Evolutionary conservation across 2,329 filamentous ascomycete genomes (phyloP), one percentile per base, ranked within the genome.

Genomic region (Talaromyces sp.): DNA sequence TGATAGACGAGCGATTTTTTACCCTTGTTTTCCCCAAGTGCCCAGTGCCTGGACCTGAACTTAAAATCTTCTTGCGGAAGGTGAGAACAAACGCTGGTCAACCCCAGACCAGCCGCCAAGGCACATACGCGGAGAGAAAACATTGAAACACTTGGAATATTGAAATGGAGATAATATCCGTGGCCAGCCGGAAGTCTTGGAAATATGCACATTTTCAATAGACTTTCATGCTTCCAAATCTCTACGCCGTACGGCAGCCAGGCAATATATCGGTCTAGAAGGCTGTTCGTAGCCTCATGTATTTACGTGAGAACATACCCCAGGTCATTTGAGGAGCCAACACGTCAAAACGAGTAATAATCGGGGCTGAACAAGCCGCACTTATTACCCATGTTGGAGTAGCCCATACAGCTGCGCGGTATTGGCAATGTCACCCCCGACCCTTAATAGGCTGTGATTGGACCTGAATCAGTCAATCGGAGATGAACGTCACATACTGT

Each of bases 371-470:
- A 37, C 33, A 25, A 37, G 28, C 5, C 31, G n/a, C 11, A 37
- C 33, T 16, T 28, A 3, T 28, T 28, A n/a, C 33, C 18, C 52
- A 55, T 55, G 52, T 25, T 37, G 31, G 52, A 55, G 33, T 21
- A 21, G 11, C 11, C 31, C 52, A 55, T 33, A 28, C 23, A 50
- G 46, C 46, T 28, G 16, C 12, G 25, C 23, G 21, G 46, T 16
- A 50, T 54, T 35, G 48, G 48, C 48, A 52, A 52, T 52, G 48
- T 52, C 50, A 54, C 50, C 14, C 46, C 25, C 1, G 46, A 31
- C 16, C n/a, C 31, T 31, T 33, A 31, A 37, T 14, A 23, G n/a
- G 31, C 5, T 54, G 2, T 54, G 50, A 54, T 54, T 37, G 50
- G 50, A 37, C n/a, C 2, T 35, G 31, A 21, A 14, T 35, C 50